Base-by-base conservation (phyloP, 768 basidiomycete genomes). In the Suillus ampliporus region DNA sequence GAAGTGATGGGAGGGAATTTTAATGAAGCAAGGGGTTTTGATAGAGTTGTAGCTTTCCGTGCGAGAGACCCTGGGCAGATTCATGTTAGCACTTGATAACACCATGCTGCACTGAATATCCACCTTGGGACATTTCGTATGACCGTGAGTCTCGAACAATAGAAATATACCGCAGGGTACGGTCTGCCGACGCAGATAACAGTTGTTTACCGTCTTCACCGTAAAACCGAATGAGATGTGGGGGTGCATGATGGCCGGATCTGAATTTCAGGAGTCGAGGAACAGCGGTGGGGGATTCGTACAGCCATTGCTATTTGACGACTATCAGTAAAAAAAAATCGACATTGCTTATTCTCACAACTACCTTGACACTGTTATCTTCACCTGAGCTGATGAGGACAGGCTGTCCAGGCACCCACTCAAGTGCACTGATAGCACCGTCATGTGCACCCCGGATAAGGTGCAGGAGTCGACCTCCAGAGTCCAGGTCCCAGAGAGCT, bases 201-300 rank as follows among this genome's bases (percentile, higher is more conserved):
- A 99, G 78, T 65, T 94, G 90, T 77, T 99, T 99, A 3, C 97
- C 97, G 70, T 99, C 97, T n/a, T 92, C 89, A 14, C 96, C 97
- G 74, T 97, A 98, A 75, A 94, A 98, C 60, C 96, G 84, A 54
- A 99, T 94, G 21, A 95, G 82, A 71, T 95, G 90, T 0, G 95
- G 95, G 19, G 97, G 95, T 1, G 88, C 83, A 66, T 91, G 91
- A 70, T 99, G 97, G 40, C 97, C 97, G 0, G 94, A 90, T 51
- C 97, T 87, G 74, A 86, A 94, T 79, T 98, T 99, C 28, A 98
- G 84, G 13, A 99, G 80, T 60, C 94, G 85, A 1, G 97, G 97
- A 26, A 92, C 80, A 1, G 90, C 82, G 0, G 92, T 91, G 0
- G 95, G 94, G 0, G 95, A 92, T 70, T 99, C 97, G 69, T 97